A percentile compares a stretch with the other conserved stretches of the same genome.
Conservation (phyloP, 495 filamentous ascomycete species). For the Emericellopsis terricola region DNA sequence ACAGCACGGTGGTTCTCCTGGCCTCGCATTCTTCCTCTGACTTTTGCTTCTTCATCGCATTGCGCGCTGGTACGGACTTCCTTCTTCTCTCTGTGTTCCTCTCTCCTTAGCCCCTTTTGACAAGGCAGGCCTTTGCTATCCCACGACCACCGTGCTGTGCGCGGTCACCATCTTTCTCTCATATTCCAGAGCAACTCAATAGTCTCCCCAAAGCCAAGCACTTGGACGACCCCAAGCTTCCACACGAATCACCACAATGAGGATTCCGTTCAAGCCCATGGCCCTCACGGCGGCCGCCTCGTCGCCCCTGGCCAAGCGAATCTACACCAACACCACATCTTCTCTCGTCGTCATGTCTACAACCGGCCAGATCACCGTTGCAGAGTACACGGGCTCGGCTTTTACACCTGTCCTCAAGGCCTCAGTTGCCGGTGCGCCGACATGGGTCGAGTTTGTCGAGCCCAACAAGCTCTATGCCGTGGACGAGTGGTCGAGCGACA, state of each 20-base stretch:
- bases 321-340: neutral
- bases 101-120: too few species aligned
- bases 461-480: constrained; percentile 12
- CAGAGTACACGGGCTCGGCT: constrained; percentile 9
- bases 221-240: too few species aligned
- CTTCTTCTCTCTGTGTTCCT: too few species aligned
- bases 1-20: too few species aligned
- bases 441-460: constrained; percentile 12
- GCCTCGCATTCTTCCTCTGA: too few species aligned
- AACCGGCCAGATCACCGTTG: constrained; percentile 10
- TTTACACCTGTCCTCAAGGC: constrained; percentile 13
- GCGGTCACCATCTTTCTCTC: too few species aligned
- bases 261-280: neutral
- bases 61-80: too few species aligned
- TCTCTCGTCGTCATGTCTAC: constrained; percentile 10
- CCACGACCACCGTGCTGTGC: too few species aligned
- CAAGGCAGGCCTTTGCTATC: too few species aligned
- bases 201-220: too few species aligned
- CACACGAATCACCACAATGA: neutral
- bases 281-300: neutral
- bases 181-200: too few species aligned
- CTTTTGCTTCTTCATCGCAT: too few species aligned
- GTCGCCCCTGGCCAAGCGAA: neutral
- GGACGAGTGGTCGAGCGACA: constrained; percentile 11
- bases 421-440: constrained; percentile 9